A percentile compares a stretch with the other conserved stretches of the same genome.
Evolutionary conservation across 305 asterid genomes (phyloP).

Genomic region (Fraxinus xanthoxyloides): DNA sequence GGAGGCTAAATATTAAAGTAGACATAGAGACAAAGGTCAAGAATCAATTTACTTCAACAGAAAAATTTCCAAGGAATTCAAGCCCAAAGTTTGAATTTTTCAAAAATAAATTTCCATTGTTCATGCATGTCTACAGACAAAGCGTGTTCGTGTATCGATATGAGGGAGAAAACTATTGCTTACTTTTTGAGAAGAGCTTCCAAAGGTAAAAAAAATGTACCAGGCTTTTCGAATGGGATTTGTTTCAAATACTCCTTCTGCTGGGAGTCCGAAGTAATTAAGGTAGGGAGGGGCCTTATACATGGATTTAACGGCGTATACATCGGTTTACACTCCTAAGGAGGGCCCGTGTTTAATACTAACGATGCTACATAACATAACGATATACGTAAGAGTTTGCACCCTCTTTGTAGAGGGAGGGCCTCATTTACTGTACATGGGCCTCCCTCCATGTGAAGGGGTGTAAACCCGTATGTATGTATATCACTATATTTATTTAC

Average conservation of each 20-base stretch:
- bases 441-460: neutral
- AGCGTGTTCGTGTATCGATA: neutral
- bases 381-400: too few relatives aligned
- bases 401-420: too few relatives aligned
- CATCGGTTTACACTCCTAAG: neutral
- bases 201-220: conserved; percentile 8
- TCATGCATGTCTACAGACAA: conserved; percentile 11
- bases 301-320: too few relatives aligned
- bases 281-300: neutral
- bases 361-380: neutral
- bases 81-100: conserved; percentile 12
- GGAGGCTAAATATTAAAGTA: conserved; percentile 18
- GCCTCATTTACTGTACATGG: too few relatives aligned
- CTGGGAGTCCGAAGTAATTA: neutral
- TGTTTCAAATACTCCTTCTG: neutral
- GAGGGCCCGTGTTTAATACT: neutral
- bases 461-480: neutral
- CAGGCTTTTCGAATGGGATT: conserved; percentile 18
- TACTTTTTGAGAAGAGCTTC: conserved; percentile 28
- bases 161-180: conserved; percentile 1
- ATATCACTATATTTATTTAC: neutral
- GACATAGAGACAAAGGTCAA: conserved; percentile 9
- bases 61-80: conserved; percentile 14
- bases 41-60: conserved; percentile 8
- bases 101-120: conserved; percentile 17